Percentiles rank a stretch among this genome's conserved stretches.
phyloP scores from a whole-genome alignment of 176 grass and related monocot species.

The Saccharum officinarum region DNA sequence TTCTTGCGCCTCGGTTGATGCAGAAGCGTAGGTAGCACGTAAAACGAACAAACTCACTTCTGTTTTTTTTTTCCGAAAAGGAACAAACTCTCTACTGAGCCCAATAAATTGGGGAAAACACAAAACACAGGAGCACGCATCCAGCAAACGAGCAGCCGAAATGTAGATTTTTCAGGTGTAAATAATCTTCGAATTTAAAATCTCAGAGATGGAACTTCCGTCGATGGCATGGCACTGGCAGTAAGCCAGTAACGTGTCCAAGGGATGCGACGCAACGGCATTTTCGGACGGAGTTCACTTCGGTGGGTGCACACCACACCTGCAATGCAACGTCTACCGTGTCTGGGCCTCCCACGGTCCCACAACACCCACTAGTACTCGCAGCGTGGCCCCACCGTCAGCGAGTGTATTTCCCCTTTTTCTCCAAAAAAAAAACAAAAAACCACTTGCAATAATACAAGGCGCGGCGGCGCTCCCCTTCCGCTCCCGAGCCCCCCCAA shows the following conservation, averaged over 20 bases:
- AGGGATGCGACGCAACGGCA: background rate
- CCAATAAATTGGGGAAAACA: background rate
- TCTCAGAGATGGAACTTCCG: background rate
- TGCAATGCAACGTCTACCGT: constrained; percentile 2
- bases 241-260: background rate
- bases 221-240: background rate
- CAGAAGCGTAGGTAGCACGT: background rate
- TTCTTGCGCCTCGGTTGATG: background rate
- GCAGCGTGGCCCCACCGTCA: background rate
- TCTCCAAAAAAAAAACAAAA: background rate
- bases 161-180: background rate
- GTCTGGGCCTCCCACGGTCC: background rate
- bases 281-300: background rate
- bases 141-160: background rate
- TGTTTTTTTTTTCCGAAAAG: no score
- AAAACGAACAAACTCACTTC: background rate
- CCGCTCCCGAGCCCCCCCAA: constrained; percentile 43
- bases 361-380: background rate
- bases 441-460: constrained; percentile 14
- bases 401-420: background rate
- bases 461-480: constrained; percentile 15
- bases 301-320: background rate
- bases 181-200: background rate
- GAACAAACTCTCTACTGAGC: background rate
- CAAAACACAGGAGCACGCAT: no score